Conservation (phyloP, 139 green algal genomes). For the Zygnema circumcarinatum region DNA sequence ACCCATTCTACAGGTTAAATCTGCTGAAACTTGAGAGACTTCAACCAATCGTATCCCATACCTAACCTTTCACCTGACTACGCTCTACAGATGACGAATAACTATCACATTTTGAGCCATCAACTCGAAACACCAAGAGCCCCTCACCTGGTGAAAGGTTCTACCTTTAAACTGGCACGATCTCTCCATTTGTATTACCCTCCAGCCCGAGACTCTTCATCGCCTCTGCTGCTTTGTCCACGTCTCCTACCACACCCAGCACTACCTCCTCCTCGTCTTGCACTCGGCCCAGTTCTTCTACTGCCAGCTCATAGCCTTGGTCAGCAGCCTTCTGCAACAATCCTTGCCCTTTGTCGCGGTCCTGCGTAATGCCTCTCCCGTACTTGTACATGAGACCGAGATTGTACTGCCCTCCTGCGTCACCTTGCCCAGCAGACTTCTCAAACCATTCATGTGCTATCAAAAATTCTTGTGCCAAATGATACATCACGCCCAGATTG, state of each 20-base stretch:
- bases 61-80: too few relatives aligned
- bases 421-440: slow-evolving; percentile 46
- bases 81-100: too few relatives aligned
- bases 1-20: too few relatives aligned
- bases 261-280: neutral
- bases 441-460: slow-evolving; percentile 47
- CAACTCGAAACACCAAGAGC: too few relatives aligned
- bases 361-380: neutral
- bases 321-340: neutral
- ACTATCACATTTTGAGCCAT: too few relatives aligned
- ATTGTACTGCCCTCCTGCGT: slow-evolving; percentile 9
- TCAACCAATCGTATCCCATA: too few relatives aligned
- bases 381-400: slow-evolving; percentile 12
- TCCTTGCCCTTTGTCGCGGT: neutral
- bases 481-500: slow-evolving; percentile 54
- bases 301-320: neutral
- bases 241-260: neutral
- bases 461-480: slow-evolving; percentile 39
- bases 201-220: neutral
- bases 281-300: neutral
- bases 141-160: too few relatives aligned
- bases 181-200: neutral
- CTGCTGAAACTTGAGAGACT: too few relatives aligned
- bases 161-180: neutral
- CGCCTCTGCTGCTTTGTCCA: neutral